phyloP scores from a whole-genome alignment of 495 filamentous ascomycete genomes.

The Penicillium parvum region DNA sequence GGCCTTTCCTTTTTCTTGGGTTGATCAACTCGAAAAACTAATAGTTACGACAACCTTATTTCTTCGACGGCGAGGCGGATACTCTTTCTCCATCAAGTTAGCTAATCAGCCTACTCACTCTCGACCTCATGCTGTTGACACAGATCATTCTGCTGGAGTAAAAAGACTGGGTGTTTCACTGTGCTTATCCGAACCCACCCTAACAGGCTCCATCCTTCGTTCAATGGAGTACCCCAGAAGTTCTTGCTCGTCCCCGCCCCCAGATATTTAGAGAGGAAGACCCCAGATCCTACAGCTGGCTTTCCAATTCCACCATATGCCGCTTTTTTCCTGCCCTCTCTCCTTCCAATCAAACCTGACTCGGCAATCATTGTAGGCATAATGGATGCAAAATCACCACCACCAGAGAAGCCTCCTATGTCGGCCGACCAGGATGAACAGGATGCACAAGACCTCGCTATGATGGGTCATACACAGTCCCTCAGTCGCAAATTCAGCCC shows the following conservation, averaged over 20 bases:
- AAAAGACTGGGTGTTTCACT: too few species aligned
- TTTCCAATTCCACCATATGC: not conserved
- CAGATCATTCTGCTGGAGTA: too few species aligned
- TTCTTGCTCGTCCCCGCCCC: too few species aligned
- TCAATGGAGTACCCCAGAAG: too few species aligned
- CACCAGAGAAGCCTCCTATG: not conserved
- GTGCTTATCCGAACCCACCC: too few species aligned
- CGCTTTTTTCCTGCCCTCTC: not conserved
- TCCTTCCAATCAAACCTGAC: not conserved
- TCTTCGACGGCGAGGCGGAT: not conserved
- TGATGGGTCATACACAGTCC: not conserved
- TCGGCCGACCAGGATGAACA: not conserved
- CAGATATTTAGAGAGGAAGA: too few species aligned
- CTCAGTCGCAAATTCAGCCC: not conserved
- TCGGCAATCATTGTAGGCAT: not conserved
- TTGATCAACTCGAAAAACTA: not conserved
- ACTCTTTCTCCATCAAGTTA: not conserved
- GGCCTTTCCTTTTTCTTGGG: not conserved
- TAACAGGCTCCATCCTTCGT: too few species aligned
- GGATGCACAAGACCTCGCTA: not conserved
- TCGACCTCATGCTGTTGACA: not conserved
- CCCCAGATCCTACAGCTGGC: too few species aligned
- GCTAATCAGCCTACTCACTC: not conserved
- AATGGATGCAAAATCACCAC: not conserved
- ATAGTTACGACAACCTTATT: not conserved